Conservation (phyloP, 2,329 filamentous ascomycete species). For the Sporothrix phasma region DNA sequence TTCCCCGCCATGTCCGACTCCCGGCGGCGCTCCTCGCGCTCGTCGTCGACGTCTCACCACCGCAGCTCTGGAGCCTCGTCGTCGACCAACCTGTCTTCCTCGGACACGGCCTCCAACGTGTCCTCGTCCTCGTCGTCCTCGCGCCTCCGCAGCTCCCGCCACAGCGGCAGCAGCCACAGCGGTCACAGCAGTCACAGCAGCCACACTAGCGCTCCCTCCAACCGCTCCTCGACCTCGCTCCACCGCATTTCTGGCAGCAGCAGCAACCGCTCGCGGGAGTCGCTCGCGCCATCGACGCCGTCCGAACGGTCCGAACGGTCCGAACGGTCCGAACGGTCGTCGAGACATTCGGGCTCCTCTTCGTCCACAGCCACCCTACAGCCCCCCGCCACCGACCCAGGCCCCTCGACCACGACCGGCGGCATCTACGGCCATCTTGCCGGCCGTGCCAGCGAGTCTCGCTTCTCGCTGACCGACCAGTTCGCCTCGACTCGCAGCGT, state of each 20-base stretch:
- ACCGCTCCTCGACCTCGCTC: constrained; percentile 16
- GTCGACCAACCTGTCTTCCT: not conserved
- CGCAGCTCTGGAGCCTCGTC: constrained; percentile 9
- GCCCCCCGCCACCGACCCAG: not conserved
- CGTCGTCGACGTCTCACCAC: constrained; percentile 13
- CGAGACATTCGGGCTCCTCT: not conserved
- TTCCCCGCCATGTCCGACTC: constrained; percentile 14
- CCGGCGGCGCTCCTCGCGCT: constrained; percentile 11
- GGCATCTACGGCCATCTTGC: constrained; percentile 14
- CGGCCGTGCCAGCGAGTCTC: constrained; percentile 31
- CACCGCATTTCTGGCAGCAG: constrained; percentile 6
- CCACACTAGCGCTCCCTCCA: constrained; percentile 14
- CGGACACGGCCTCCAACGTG: not conserved
- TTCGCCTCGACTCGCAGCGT: constrained; percentile 38
- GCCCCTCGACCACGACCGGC: not conserved
- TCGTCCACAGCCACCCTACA: not conserved
- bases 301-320: too few species aligned
- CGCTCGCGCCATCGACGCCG: not conserved
- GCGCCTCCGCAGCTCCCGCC: constrained; percentile 14
- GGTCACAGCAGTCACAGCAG: too few species aligned
- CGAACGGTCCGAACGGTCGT: too few species aligned
- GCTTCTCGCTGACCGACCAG: constrained; percentile 38
- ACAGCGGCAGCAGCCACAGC: constrained; percentile 9
- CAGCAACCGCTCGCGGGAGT: constrained; percentile 1
- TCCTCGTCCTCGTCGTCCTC: constrained; percentile 12